Evolutionary conservation across 805 yeast species (phyloP).

Genomic region (Blastobotrys chiropterorum): DNA sequence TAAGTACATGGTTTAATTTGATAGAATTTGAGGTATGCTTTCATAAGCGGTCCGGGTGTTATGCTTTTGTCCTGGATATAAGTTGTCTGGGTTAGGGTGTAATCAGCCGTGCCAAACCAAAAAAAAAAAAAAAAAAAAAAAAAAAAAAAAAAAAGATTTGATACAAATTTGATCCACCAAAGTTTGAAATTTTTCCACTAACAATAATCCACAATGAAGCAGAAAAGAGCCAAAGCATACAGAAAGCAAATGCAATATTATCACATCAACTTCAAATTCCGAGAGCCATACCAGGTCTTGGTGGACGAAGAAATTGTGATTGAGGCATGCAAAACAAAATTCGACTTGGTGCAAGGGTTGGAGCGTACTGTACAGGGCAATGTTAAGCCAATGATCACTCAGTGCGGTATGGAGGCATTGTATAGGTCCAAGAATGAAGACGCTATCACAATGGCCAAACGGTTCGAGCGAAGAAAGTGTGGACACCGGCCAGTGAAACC

Average conservation of each 20-base stretch:
- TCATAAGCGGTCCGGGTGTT: no score
- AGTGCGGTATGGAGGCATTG: slow-evolving; percentile 85
- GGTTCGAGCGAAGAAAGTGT: slow-evolving; percentile 87
- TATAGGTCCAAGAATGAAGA: slow-evolving; percentile 65
- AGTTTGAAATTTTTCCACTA: not conserved
- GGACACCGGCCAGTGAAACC: slow-evolving; percentile 67
- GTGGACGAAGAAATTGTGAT: slow-evolving; percentile 76
- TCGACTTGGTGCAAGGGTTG: slow-evolving; percentile 75
- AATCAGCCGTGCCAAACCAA: no score
- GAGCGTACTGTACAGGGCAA: slow-evolving; percentile 78
- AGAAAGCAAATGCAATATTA: slow-evolving; percentile 87
- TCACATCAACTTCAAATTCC: slow-evolving; percentile 79
- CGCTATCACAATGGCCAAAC: slow-evolving; percentile 76
- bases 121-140: no score
- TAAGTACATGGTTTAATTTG: no score
- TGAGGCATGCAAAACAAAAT: slow-evolving; percentile 59
- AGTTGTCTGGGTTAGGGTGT: no score
- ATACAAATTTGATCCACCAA: no score
- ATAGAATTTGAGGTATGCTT: no score
- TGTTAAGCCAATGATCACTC: slow-evolving; percentile 85
- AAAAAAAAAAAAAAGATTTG: no score
- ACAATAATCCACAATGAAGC: slow-evolving; percentile 62
- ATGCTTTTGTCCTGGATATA: no score
- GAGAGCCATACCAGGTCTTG: slow-evolving; percentile 87
- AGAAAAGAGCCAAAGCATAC: slow-evolving; percentile 90